Evolutionary conservation across 495 filamentous ascomycete species (phyloP).

Genomic region (Cenococcum geophilum): DNA sequence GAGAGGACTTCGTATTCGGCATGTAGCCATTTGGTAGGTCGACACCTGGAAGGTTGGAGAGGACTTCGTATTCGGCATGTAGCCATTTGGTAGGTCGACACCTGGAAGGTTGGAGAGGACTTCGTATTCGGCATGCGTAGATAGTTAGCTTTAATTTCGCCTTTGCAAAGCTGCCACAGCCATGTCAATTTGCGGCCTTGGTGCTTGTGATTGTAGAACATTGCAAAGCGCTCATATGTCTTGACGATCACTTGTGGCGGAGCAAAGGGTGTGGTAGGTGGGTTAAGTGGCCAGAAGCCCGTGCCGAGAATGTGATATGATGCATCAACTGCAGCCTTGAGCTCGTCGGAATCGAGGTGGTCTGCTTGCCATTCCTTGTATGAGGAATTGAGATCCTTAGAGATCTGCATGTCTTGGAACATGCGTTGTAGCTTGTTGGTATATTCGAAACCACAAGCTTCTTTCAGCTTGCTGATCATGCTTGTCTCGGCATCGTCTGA

Average conservation of each 20-base stretch:
- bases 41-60: constrained; percentile 96
- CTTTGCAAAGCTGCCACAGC: constrained; percentile 98
- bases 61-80: constrained; percentile 59
- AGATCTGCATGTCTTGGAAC: constrained; percentile 99
- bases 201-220: constrained; percentile 93
- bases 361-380: constrained; percentile 68
- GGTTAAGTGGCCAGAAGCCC: constrained; percentile 90
- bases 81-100: constrained; percentile 96
- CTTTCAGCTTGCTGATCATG: constrained; percentile 99
- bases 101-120: constrained; percentile 92
- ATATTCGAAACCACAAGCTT: constrained; percentile 97
- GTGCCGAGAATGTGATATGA: constrained; percentile 87
- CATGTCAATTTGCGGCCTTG: constrained; percentile 93
- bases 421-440: constrained; percentile 99
- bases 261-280: constrained; percentile 78
- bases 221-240: constrained; percentile 80
- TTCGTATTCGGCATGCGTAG: constrained; percentile 63
- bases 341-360: constrained; percentile 52
- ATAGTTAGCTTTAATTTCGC: constrained; percentile 91
- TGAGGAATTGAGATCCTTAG: constrained; percentile 85
- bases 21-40: constrained; percentile 86
- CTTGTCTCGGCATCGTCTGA: constrained; percentile 97
- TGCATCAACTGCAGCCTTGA: constrained; percentile 61
- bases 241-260: constrained; percentile 78
- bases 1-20: constrained; percentile 65